Conservation (phyloP, 371 early-diverging fungal genomes). For the Blyttiomyces sp. region DNA sequence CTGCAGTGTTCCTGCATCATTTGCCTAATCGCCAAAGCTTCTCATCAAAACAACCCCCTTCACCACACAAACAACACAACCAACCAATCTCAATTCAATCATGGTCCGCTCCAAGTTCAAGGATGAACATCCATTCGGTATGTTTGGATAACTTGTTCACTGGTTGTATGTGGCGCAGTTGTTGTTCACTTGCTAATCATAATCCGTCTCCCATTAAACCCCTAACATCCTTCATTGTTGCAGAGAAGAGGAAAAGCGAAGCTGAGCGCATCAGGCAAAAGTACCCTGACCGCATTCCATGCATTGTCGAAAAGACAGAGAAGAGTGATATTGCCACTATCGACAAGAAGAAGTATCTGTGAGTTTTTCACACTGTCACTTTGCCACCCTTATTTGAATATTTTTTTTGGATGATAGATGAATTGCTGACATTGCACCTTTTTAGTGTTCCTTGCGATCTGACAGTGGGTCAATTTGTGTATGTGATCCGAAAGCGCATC, state of each 20-base stretch:
- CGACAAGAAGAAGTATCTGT: constrained; percentile 96
- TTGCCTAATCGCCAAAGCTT: too few relatives aligned
- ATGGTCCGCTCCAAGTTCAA: constrained; percentile 81
- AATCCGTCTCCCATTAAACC: background rate
- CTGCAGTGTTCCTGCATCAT: too few relatives aligned
- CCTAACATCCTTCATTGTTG: background rate
- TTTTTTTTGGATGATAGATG: background rate
- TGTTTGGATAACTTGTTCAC: constrained; percentile 16
- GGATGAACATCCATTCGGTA: constrained; percentile 95
- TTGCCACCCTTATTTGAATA: background rate
- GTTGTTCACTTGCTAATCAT: background rate
- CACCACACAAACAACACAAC: too few relatives aligned
- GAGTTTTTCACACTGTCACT: background rate
- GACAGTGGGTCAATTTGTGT: constrained; percentile 97
- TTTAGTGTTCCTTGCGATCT: constrained; percentile 85
- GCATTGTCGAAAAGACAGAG: constrained; percentile 88
- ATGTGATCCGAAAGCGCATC: constrained; percentile 63
- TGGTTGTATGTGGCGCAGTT: constrained; percentile 1
- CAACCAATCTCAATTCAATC: too few relatives aligned
- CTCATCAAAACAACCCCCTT: too few relatives aligned
- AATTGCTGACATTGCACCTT: background rate
- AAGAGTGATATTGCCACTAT: constrained; percentile 92
- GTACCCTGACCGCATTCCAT: constrained; percentile 97
- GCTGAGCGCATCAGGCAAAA: constrained; percentile 93
- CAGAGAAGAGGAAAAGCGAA: constrained; percentile 94